Percentiles rank a stretch among this genome's conserved stretches.
phyloP scores from a whole-genome alignment of 345 rosid genomes.

The Salix dunnii region DNA sequence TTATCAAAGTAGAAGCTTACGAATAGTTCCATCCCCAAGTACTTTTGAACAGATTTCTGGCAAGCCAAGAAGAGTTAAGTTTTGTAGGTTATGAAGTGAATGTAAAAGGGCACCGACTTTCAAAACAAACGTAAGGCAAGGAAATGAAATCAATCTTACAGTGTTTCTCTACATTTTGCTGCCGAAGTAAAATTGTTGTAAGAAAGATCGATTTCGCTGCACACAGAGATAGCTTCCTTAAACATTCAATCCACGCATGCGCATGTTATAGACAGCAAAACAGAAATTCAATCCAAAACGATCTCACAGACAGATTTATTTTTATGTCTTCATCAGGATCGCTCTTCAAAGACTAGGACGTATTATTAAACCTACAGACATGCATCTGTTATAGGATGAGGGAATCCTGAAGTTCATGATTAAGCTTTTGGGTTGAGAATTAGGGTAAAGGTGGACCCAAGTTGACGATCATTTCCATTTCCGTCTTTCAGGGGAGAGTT shows the following conservation, averaged over 20 bases:
- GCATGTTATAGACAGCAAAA: neutral
- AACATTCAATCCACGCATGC: neutral
- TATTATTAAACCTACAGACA: neutral
- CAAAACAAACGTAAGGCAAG: neutral
- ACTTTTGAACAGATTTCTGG: conserved; percentile 13
- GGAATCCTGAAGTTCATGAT: too few species aligned
- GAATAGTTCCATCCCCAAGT: neutral
- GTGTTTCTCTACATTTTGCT: conserved; percentile 7
- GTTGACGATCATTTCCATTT: too few species aligned
- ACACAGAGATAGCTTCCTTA: neutral
- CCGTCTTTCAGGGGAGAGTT: too few species aligned
- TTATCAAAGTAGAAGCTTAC: neutral
- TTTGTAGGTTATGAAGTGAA: neutral
- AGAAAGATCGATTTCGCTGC: conserved; percentile 20
- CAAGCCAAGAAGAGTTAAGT: neutral
- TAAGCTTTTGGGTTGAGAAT: neutral
- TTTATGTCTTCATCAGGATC: neutral
- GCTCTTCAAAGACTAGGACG: neutral
- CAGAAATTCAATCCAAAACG: too few species aligned
- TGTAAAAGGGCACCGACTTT: too few species aligned
- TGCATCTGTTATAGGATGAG: too few species aligned
- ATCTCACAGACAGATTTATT: too few species aligned
- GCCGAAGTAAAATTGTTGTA: conserved; percentile 12
- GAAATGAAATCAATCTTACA: neutral
- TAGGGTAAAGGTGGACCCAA: too few species aligned